Conservation (phyloP, 2,329 filamentous ascomycete species). For the Botrytis cinerea region DNA sequence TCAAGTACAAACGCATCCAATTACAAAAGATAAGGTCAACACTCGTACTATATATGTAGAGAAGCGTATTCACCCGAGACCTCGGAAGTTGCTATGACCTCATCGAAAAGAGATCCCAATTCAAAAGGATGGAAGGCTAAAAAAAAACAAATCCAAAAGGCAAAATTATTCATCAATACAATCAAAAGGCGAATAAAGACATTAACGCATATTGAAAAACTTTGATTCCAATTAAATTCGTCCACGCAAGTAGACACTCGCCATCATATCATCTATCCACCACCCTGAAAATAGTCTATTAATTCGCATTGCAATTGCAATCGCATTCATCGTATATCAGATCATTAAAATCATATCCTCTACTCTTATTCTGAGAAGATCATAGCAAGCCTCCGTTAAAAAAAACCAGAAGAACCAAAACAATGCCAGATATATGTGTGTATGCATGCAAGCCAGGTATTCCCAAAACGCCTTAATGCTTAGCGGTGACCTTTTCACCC, state of each 20-base stretch:
- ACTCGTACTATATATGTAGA: neutral
- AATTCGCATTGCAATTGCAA: conserved; percentile 12
- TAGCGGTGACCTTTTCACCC: conserved; percentile 63
- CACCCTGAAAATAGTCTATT: neutral
- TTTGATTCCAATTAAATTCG: neutral
- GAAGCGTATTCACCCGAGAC: neutral
- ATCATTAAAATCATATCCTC: conserved; percentile 16
- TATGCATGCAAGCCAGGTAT: conserved; percentile 7
- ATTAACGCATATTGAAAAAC: neutral
- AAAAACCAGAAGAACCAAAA: conserved; percentile 11
- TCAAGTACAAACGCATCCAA: neutral
- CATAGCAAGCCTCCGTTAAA: neutral
- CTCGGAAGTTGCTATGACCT: neutral
- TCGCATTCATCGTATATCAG: conserved; percentile 1
- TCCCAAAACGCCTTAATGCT: conserved; percentile 57
- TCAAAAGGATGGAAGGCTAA: too few species aligned
- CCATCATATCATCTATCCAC: conserved; percentile 3
- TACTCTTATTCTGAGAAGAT: conserved; percentile 10
- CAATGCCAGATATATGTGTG: conserved; percentile 19
- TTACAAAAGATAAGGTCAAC: neutral
- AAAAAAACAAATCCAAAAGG: too few species aligned
- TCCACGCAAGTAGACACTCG: neutral
- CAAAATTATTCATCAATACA: neutral
- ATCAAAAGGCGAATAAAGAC: neutral
- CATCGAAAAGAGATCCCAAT: neutral